These are phyloP conservation scores for Boletus smithii DNA, from an alignment of 1,284 basidiomycete genomes.

Conservation along the genomic window DNA sequence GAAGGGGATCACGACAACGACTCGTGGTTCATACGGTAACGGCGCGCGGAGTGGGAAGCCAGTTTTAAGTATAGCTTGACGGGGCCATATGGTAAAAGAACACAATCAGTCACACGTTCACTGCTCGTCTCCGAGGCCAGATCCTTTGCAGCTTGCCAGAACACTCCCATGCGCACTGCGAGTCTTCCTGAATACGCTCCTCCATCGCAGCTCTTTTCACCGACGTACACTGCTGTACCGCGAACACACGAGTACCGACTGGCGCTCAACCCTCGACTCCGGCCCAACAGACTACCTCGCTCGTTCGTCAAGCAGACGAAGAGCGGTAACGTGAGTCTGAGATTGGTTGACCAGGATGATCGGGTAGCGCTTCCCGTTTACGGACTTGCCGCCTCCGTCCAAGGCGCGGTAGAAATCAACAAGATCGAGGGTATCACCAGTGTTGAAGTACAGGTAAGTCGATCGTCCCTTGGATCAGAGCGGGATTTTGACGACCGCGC, in stretches of 20 bases:
- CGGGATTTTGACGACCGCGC: conserved; percentile 14
- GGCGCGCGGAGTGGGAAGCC: conserved; percentile 34
- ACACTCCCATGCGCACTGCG: conserved; percentile 41
- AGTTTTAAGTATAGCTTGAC: conserved; percentile 34
- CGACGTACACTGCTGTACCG: conserved; percentile 47
- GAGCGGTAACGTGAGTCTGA: conserved; percentile 49
- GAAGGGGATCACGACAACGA: background rate
- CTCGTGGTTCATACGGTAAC: conserved; percentile 11
- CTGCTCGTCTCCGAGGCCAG: conserved; percentile 2
- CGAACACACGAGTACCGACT: conserved; percentile 51
- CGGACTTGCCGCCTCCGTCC: conserved; percentile 48
- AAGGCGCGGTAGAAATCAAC: conserved; percentile 54
- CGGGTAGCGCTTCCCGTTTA: conserved; percentile 54
- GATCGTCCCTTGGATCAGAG: background rate
- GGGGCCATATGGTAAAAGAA: conserved; percentile 29
- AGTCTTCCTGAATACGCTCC: conserved; percentile 44
- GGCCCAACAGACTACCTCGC: conserved; percentile 39
- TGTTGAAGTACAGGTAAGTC: conserved; percentile 59
- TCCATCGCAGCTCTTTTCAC: conserved; percentile 32
- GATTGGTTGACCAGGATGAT: conserved; percentile 51
- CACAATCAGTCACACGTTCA: conserved; percentile 26
- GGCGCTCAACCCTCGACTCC: conserved; percentile 45
- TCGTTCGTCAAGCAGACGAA: conserved; percentile 62
- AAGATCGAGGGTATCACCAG: conserved; percentile 55
- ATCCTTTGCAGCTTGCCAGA: conserved; percentile 16